phyloP scores from a whole-genome alignment of 164 flowering plant genomes.

The Macadamia tetraphylla region DNA sequence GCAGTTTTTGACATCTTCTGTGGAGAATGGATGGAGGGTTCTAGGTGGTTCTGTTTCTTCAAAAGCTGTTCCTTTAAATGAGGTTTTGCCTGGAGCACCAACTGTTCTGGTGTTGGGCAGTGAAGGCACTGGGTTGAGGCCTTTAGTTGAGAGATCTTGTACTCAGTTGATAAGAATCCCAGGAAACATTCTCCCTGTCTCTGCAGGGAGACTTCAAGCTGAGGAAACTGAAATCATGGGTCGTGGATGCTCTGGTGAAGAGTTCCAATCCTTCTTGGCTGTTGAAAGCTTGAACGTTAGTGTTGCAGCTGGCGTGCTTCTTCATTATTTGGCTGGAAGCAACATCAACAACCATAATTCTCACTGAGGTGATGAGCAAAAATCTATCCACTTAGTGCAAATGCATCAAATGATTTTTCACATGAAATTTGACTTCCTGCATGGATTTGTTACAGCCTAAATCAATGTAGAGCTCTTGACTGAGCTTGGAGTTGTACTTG shows the following conservation, averaged over 20 bases:
- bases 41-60: conserved; percentile 86
- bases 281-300: conserved; percentile 99
- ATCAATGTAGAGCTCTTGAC: neutral
- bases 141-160: conserved; percentile 90
- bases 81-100: conserved; percentile 58
- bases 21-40: conserved; percentile 92
- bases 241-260: conserved; percentile 27
- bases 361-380: conserved; percentile 13
- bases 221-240: conserved; percentile 23
- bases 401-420: conserved; percentile 4
- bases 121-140: conserved; percentile 94
- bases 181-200: conserved; percentile 44
- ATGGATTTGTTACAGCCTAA: neutral
- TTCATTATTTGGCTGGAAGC: conserved; percentile 75
- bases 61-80: conserved; percentile 63
- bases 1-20: conserved; percentile 79
- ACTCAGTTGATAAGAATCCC: conserved; percentile 69
- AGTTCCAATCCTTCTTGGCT: conserved; percentile 73
- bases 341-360: conserved; percentile 17
- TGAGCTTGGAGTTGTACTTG: neutral
- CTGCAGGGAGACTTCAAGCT: conserved; percentile 33
- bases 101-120: conserved; percentile 95
- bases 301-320: conserved; percentile 96
- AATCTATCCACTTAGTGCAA: conserved; percentile 9
- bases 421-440: conserved; percentile 2